Conservation (phyloP, 768 basidiomycete species). For the Boletus rufocinnamomeus region DNA sequence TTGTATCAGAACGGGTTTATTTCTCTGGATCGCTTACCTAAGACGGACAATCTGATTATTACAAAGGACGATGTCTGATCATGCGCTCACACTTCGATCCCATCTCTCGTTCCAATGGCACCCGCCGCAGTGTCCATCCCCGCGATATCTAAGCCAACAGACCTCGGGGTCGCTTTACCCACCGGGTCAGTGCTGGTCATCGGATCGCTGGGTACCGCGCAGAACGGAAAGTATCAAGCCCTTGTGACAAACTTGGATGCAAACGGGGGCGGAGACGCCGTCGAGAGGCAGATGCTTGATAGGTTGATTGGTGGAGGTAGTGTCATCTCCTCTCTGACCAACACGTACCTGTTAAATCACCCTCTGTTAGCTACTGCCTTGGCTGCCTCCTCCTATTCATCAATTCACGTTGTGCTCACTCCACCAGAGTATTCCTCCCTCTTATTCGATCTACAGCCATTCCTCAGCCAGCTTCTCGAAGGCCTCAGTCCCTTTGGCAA, state of each 20-base stretch:
- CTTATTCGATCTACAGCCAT: constrained; percentile 48
- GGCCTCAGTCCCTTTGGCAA: constrained; percentile 69
- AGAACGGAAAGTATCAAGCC: constrained; percentile 77
- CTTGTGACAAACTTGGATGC: constrained; percentile 61
- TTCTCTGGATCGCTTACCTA: constrained; percentile 20
- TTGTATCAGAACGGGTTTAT: background rate
- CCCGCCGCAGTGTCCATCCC: constrained; percentile 37
- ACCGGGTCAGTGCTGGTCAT: constrained; percentile 66
- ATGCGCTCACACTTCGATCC: background rate
- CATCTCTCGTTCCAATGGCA: constrained; percentile 45
- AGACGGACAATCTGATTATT: constrained; percentile 28
- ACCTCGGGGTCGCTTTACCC: constrained; percentile 24
- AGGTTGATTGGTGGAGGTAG: constrained; percentile 79
- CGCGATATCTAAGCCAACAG: constrained; percentile 20
- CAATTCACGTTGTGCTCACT: constrained; percentile 69
- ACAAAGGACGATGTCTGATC: constrained; percentile 11
- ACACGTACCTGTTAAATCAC: constrained; percentile 1
- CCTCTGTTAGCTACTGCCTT: constrained; percentile 55
- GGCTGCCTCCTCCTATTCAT: constrained; percentile 54
- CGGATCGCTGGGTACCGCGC: constrained; percentile 76
- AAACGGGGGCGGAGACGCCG: constrained; percentile 39
- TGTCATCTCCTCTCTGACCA: constrained; percentile 3
- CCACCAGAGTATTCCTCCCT: constrained; percentile 62
- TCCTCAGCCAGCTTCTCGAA: constrained; percentile 61
- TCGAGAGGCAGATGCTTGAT: constrained; percentile 83